Evolutionary conservation across 2,329 filamentous ascomycete genomes (phyloP), one percentile per base, ranked within the genome.

Genomic region (Fusarium sp.): DNA sequence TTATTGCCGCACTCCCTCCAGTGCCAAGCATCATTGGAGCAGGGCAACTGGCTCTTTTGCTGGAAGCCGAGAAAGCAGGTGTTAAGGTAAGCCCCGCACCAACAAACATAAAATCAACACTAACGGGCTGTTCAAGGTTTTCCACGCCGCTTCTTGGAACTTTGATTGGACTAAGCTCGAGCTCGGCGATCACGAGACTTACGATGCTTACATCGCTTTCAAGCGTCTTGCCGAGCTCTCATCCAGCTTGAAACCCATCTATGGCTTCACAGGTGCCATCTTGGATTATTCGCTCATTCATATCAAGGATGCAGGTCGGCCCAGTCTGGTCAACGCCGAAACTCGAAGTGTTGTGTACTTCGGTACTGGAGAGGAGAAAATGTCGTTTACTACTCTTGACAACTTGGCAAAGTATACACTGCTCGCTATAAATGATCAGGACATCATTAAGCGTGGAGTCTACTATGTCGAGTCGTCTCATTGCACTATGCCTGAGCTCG

Each of bases 181-280:
- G 10, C 30, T 67, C 18, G 63, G 65, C 10, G 63, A 67, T 17
- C 53, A 67, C 22, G 63, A 67, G 9, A 67, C 45, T 1, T 67
- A 67, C 2, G 63, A 67, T n/a, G 44, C 65, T 22, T 60, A 67
- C 8, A 67, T 67, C 11, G 57, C 65, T 24, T 67, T 67, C 5
- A 67, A 60, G 11, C 51, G 63, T 7, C 65, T 67, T 8, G 65
- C 65, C 18, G 63, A 67, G 28, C 63, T 67, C 5, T 67, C 65
- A 0, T 41, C 26, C 3, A 26, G 14, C 5, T 8, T 67, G 1
- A 67, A 60, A 1, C 63, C 65, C 1, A 45, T 67, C 7, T 67
- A 38, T 8, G 30, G 36, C 0, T 66, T 66, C 5, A 58, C 50
- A 6, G 64, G 64, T 6, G 13, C 50, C 0, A 66, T 66, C 12